Base-by-base conservation (phyloP, 306 rosid genomes). In the Trifolium dubium region DNA sequence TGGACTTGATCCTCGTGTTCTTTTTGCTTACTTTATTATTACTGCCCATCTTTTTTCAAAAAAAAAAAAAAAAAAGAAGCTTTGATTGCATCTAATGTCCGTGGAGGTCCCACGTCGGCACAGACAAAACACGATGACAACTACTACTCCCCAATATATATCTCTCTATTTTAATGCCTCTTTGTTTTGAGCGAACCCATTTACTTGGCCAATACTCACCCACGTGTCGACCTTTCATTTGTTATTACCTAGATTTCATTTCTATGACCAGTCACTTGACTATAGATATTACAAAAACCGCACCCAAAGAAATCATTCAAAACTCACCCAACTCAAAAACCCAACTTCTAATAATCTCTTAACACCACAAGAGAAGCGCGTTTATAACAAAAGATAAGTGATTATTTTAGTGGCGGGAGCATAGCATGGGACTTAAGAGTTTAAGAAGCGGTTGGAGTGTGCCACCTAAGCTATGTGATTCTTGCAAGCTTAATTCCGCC, bases 401-500 rank as follows among this genome's bases (percentile, higher is more conserved):
- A 3, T 73, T 44, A 54, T 4, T 2, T 53, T 5, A 53, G 5
- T 9, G 14, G 3, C 28, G n/a, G 32, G 31, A 18, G 12, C 44
- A 40, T 10, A 12, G 15, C 5, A 44, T 49, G 32, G 79, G 67
- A 17, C 55, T 85, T 3, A 79, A 71, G 74, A 82, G 77, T 5
- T 80, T 89, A 5, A 74, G 83, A 2, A 71, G 74, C 35, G 85
- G 80, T 1, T 83, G 92, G 85, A 60, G 74, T 37, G 81, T 84
- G 30, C 86, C 87, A 19, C 79, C 88, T 0, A 95, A 86, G 91
- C 85, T 78, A 3, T 95, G 99, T 23, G 97, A 92, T 77, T 81
- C 93, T 2, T 95, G 99, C 81, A 88, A 83, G 61, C 59, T 90
- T 14, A 76, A 75, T 1, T 53, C 90, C 0, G 89, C 97, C 0